Conservation (phyloP, 768 basidiomycete genomes). For the Boletus speciosus region DNA sequence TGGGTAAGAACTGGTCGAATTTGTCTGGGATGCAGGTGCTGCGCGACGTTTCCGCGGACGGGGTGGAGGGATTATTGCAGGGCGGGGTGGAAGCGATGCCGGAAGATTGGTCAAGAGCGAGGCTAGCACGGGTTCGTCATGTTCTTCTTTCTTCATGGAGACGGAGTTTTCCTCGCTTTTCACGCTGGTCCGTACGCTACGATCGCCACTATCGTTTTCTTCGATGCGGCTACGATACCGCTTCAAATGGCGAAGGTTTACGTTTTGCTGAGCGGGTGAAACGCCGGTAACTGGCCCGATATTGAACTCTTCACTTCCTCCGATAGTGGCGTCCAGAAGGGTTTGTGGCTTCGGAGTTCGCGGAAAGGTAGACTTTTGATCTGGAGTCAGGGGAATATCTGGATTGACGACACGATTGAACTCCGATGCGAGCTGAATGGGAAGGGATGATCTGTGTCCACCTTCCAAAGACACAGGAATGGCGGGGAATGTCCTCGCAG, state of each 20-base stretch:
- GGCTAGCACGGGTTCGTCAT: slow-evolving; percentile 1
- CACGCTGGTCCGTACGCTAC: slow-evolving; percentile 23
- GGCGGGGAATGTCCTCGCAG: slow-evolving; percentile 3
- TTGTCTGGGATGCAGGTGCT: background rate
- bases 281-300: slow-evolving; percentile 19
- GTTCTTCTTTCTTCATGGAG: slow-evolving; percentile 17
- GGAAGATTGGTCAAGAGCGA: background rate
- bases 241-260: slow-evolving; percentile 32
- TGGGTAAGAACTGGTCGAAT: background rate
- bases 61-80: slow-evolving; percentile 24
- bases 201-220: slow-evolving; percentile 26
- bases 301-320: slow-evolving; percentile 15
- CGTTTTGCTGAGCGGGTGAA: slow-evolving; percentile 27
- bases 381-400: slow-evolving; percentile 4
- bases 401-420: background rate
- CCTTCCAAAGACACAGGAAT: slow-evolving; percentile 10
- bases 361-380: slow-evolving; percentile 7
- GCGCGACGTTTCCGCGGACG: slow-evolving; percentile 16
- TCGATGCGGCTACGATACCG: slow-evolving; percentile 23
- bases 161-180: slow-evolving; percentile 20
- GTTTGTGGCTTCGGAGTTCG: slow-evolving; percentile 26
- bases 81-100: slow-evolving; percentile 15
- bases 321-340: slow-evolving; percentile 9
- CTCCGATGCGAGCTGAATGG: slow-evolving; percentile 15
- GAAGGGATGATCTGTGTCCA: slow-evolving; percentile 8